Evolutionary conservation across 1,284 basidiomycete species (phyloP).

Genomic region (Mycosarcoma maydis): DNA sequence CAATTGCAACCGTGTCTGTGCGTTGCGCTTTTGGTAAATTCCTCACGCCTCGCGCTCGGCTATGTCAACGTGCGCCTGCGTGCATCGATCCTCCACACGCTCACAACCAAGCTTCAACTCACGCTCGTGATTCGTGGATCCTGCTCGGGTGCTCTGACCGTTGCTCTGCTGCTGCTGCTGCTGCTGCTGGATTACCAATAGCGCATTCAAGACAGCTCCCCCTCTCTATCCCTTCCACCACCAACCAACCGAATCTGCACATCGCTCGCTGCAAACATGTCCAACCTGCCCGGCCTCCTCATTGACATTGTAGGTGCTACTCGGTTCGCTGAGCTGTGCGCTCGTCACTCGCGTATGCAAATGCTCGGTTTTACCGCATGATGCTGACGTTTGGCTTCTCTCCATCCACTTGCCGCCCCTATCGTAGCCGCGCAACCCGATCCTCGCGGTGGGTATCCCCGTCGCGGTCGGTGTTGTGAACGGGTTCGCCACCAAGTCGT

Average conservation of each 20-base stretch:
- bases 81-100: not conserved
- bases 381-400: not conserved
- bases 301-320: constrained; percentile 42
- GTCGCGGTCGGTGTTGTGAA: constrained; percentile 50
- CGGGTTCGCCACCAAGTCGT: constrained; percentile 52
- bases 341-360: too few relatives aligned
- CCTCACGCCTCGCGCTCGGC: not conserved
- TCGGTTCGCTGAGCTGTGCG: too few relatives aligned
- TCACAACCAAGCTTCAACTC: too few relatives aligned
- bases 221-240: not conserved
- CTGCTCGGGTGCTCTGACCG: too few relatives aligned
- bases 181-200: constrained; percentile 15
- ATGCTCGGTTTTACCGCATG: too few relatives aligned
- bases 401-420: not conserved
- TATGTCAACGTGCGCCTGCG: constrained; percentile 3
- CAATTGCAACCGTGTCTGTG: not conserved
- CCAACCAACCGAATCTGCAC: not conserved
- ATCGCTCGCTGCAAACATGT: constrained; percentile 21
- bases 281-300: constrained; percentile 53
- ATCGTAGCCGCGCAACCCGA: constrained; percentile 56
- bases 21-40: too few relatives aligned
- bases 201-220: not conserved
- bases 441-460: constrained; percentile 61
- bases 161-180: not conserved
- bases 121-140: too few relatives aligned